Conservation (phyloP, 1,284 basidiomycete species). For the Papiliotrema flavescens region DNA sequence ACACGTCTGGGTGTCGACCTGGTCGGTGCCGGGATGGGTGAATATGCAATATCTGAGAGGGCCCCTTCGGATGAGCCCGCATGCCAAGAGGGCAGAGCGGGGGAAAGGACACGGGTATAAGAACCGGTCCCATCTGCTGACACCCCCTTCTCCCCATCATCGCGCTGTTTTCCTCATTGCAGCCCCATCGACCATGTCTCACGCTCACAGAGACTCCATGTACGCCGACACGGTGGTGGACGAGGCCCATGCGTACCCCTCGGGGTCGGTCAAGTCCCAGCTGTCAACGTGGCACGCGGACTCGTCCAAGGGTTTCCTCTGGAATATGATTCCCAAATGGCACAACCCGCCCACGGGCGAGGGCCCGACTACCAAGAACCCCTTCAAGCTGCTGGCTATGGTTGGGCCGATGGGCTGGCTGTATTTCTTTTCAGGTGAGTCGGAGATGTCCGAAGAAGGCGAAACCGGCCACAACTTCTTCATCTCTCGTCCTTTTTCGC, state of each 20-base stretch:
- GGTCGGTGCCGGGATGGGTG: no score
- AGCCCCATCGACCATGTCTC: not conserved
- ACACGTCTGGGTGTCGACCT: no score
- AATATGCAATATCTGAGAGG: no score
- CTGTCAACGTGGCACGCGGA: conserved; percentile 38
- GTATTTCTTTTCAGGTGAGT: conserved; percentile 54
- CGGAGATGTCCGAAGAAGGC: no score
- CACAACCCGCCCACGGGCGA: conserved; percentile 8
- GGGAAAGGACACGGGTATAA: no score
- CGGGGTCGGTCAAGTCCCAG: conserved; percentile 25
- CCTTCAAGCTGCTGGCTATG: conserved; percentile 45
- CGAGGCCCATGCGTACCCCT: not conserved
- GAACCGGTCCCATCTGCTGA: not conserved
- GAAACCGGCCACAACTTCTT: no score
- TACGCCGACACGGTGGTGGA: conserved; percentile 1
- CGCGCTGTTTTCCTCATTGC: no score
- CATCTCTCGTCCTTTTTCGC: no score
- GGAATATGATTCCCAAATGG: conserved; percentile 29
- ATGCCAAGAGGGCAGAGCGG: no score
- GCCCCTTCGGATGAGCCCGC: no score
- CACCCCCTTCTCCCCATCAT: not conserved
- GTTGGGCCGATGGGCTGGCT: conserved; percentile 53
- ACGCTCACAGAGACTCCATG: not conserved
- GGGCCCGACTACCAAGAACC: conserved; percentile 34
- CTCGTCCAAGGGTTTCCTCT: conserved; percentile 26